These are phyloP conservation scores for Trametes hirsuta DNA, from an alignment of 1,284 basidiomycete genomes.

Conservation along the genomic window DNA sequence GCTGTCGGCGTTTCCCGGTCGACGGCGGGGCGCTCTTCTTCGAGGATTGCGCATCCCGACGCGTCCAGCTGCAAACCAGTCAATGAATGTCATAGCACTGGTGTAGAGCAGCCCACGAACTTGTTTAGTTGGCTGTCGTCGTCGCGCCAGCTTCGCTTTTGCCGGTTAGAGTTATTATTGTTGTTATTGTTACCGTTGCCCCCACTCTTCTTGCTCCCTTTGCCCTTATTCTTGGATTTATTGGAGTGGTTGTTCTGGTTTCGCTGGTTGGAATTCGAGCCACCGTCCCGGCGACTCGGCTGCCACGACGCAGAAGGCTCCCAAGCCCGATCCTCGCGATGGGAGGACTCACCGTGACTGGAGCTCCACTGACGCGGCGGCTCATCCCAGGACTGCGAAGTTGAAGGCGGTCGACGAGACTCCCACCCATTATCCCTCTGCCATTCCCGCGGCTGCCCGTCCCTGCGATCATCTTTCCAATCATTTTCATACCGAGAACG, in stretches of 20 bases:
- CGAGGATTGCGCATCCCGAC: slow-evolving; percentile 30
- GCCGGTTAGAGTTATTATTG: slow-evolving; percentile 37
- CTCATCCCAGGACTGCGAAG: slow-evolving; percentile 16
- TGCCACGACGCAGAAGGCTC: slow-evolving; percentile 42
- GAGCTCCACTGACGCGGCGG: slow-evolving; percentile 16
- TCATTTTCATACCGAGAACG: slow-evolving; percentile 29
- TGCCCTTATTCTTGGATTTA: slow-evolving; percentile 41
- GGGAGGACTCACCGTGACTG: slow-evolving; percentile 22
- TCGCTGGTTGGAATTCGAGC: slow-evolving; percentile 33
- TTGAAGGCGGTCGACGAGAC: slow-evolving; percentile 26
- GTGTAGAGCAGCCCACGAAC: slow-evolving; percentile 43
- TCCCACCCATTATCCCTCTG: slow-evolving; percentile 44
- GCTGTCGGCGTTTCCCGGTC: slow-evolving; percentile 34
- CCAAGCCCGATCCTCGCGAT: slow-evolving; percentile 39
- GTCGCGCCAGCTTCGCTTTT: slow-evolving; percentile 58
- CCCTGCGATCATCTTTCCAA: slow-evolving; percentile 28
- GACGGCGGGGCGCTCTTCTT: slow-evolving; percentile 20
- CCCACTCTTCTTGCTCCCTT: slow-evolving; percentile 37
- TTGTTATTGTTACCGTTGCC: slow-evolving; percentile 43
- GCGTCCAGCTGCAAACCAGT: slow-evolving; percentile 35
- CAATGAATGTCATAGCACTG: not conserved
- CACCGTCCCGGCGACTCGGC: slow-evolving; percentile 31
- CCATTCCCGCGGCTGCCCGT: slow-evolving; percentile 26
- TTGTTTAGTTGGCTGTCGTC: slow-evolving; percentile 73
- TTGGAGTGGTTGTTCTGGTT: slow-evolving; percentile 35